phyloP scores from a whole-genome alignment of 2,329 filamentous ascomycete species.

The Chrysoporthe deuterocubensis region DNA sequence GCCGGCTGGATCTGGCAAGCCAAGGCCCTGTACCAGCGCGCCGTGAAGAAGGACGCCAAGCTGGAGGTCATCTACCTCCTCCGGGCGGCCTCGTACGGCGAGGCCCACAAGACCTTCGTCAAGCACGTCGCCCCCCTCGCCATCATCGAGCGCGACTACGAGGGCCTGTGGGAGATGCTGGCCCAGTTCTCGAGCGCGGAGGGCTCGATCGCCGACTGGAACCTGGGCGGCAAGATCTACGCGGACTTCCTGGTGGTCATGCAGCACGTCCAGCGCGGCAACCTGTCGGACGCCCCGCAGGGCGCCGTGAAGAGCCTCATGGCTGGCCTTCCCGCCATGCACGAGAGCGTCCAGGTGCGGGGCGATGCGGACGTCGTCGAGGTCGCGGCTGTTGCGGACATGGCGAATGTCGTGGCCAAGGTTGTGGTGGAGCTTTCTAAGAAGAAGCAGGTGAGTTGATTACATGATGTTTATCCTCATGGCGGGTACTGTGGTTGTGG shows the following conservation, averaged over 20 bases:
- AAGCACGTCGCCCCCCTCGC: constrained; percentile 79
- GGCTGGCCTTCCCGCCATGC: constrained; percentile 59
- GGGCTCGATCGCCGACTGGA: constrained; percentile 72
- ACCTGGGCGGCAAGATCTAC: constrained; percentile 80
- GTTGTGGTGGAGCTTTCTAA: constrained; percentile 61
- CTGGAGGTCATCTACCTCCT: constrained; percentile 81
- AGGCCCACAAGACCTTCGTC: constrained; percentile 84
- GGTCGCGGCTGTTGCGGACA: constrained; percentile 78
- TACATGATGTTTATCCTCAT: neutral
- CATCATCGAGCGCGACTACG: constrained; percentile 82
- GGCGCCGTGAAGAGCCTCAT: constrained; percentile 60
- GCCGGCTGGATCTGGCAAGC: constrained; percentile 83
- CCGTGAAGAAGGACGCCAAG: constrained; percentile 68
- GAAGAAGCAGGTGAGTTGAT: constrained; percentile 59
- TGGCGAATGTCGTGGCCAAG: constrained; percentile 74
- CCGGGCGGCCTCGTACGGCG: constrained; percentile 72
- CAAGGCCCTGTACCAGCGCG: constrained; percentile 80
- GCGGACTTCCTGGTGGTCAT: constrained; percentile 61
- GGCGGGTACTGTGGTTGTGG: constrained; percentile 27
- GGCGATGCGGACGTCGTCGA: constrained; percentile 51
- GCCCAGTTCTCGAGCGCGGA: constrained; percentile 68
- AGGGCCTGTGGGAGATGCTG: constrained; percentile 69
- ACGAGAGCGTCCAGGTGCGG: constrained; percentile 41
- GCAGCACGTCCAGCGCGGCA: constrained; percentile 42
- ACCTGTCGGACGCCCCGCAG: constrained; percentile 36